phyloP scores from a whole-genome alignment of 257 asterid species.

The Penstemon newberryi region DNA sequence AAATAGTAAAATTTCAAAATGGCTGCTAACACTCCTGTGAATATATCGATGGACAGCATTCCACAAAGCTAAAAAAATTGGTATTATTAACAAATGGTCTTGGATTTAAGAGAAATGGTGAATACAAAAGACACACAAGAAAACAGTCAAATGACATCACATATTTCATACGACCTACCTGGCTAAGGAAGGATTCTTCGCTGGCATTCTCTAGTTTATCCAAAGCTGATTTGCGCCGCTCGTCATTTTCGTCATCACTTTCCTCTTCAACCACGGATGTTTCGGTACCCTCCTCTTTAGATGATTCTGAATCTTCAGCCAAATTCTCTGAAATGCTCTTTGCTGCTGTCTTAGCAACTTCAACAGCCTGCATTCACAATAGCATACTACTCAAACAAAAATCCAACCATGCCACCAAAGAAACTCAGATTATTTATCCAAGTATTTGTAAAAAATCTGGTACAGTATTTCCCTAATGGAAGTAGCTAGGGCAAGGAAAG shows the following conservation, averaged over 20 bases:
- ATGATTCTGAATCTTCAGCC: conserved; percentile 71
- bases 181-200: conserved; percentile 83
- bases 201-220: conserved; percentile 87
- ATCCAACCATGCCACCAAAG: not conserved
- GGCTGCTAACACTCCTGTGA: not conserved
- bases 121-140: not conserved
- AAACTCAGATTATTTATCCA: conserved; percentile 9
- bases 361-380: conserved; percentile 67
- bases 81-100: conserved; percentile 17
- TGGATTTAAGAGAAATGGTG: conserved; percentile 12
- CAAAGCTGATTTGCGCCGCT: conserved; percentile 67
- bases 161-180: conserved; percentile 48
- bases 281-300: conserved; percentile 49
- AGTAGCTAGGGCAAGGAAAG: not conserved
- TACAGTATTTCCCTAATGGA: not conserved
- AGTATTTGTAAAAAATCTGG: conserved; percentile 3
- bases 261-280: conserved; percentile 53
- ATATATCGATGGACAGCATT: conserved; percentile 6
- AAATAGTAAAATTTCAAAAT: conserved; percentile 2
- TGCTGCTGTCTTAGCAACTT: conserved; percentile 72
- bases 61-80: not conserved
- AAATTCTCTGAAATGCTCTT: conserved; percentile 53
- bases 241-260: conserved; percentile 69
- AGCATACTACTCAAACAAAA: conserved; percentile 26
- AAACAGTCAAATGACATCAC: conserved; percentile 8